Evolutionary conservation across 1,139 yeast species (phyloP).

Genomic region (Debaryomyces singareniensis): DNA sequence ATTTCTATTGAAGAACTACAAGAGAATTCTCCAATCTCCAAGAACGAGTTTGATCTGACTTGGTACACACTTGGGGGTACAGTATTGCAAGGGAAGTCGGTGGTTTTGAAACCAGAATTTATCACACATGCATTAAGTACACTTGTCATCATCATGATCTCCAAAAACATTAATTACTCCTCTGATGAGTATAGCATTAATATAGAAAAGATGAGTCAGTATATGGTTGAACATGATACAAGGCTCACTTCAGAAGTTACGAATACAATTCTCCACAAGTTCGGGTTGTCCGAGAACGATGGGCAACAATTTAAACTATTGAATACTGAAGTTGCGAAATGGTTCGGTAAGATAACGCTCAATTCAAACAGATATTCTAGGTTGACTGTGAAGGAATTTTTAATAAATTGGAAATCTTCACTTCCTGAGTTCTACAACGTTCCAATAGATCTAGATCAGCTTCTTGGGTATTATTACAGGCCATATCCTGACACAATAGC

Average conservation of each 20-base stretch:
- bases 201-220: constrained; percentile 13
- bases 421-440: constrained; percentile 61
- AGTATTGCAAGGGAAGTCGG: constrained; percentile 31
- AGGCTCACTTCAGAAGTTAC: constrained; percentile 28
- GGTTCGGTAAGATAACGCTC: constrained; percentile 58
- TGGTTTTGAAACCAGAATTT: constrained; percentile 16
- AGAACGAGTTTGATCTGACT: constrained; percentile 39
- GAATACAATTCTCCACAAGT: constrained; percentile 41
- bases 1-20: constrained; percentile 31
- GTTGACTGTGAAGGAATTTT: constrained; percentile 40
- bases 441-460: constrained; percentile 44
- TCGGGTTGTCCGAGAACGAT: constrained; percentile 18
- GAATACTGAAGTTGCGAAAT: constrained; percentile 36
- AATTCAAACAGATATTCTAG: constrained; percentile 22
- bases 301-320: constrained; percentile 25
- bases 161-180: constrained; percentile 29
- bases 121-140: constrained; percentile 31
- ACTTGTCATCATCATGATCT: constrained; percentile 45
- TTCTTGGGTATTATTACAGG: constrained; percentile 50
- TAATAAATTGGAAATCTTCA: constrained; percentile 56
- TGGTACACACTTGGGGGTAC: constrained; percentile 61
- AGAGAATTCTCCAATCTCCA: constrained; percentile 50
- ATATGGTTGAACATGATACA: constrained; percentile 12
- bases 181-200: constrained; percentile 10
- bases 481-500: constrained; percentile 41